Evolutionary conservation across 140 eudicot species (phyloP).

Genomic region (Anethum foeniculum): DNA sequence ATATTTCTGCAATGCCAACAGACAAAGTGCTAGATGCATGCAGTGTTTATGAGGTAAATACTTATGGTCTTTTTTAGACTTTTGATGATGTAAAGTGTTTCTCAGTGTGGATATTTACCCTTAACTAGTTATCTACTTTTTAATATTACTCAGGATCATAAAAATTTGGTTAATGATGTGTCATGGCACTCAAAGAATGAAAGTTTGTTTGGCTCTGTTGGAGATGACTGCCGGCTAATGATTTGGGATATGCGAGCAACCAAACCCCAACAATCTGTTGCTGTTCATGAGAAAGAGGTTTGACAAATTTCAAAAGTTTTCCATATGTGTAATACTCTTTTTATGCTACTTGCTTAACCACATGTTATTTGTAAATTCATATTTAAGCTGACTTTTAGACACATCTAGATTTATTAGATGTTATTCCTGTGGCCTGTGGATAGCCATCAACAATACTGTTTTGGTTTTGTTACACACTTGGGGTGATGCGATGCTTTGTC

Average conservation of each 20-base stretch:
- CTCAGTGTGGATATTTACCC: too few relatives aligned
- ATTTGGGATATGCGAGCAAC: conserved; percentile 89
- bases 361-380: background rate
- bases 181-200: conserved; percentile 85
- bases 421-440: background rate
- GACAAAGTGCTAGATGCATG: conserved; percentile 62
- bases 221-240: conserved; percentile 78
- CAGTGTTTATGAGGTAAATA: conserved; percentile 44
- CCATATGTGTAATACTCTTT: background rate
- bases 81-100: background rate
- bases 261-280: conserved; percentile 68
- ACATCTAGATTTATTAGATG: background rate
- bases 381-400: background rate
- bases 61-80: background rate
- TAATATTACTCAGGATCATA: conserved; percentile 52
- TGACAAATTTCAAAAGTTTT: background rate
- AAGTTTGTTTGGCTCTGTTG: conserved; percentile 81
- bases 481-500: background rate
- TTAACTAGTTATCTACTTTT: background rate
- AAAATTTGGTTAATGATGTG: conserved; percentile 75
- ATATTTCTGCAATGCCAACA: conserved; percentile 59
- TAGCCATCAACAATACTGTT: background rate
- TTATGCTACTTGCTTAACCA: background rate
- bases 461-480: background rate
- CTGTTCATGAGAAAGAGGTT: conserved; percentile 90